Base-by-base conservation (phyloP, 257 asterid genomes). In the Voacanga thouarsii region DNA sequence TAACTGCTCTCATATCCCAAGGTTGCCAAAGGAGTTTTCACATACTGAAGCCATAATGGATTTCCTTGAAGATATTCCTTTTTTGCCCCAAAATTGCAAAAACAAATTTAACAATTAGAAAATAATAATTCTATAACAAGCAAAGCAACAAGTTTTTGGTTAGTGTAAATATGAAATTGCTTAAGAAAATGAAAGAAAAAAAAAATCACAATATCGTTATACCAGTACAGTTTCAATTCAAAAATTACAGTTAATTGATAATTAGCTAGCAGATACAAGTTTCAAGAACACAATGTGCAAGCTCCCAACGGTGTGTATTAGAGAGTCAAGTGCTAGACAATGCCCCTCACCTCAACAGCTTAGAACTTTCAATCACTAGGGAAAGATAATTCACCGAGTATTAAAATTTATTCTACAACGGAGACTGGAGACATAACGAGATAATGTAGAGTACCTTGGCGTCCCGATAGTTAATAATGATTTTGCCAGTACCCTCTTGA, bases 31-130 rank as follows among this genome's bases (percentile, higher is more conserved):
- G 99, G 99, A 59, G 97, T 90, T 88, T 86, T 96, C 9, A 93
- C 94, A 72, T 96, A 96, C 88, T 92, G 95, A 81, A 96, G 89
- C 98, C 98, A 96, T 56, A 93, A 75, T 49, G 99, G 99, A 56
- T 96, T 96, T 47, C 97, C 98, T 86, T 93, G 99, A 81, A 96
- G 97, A 85, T 96, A 96, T 60, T 96, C 99, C 99, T 96, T 84
- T 73, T 33, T 82, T 49, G 69, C 61, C 75, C 72, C 76, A 71
- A 76, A 55, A 63, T 28, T 23, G 39, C 41, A 33, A 49, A 4
- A 45, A 61, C 21, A 43, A 73, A 33, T 24, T 12, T 16, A 51
- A 56, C 11, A 30, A 72, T 4, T 12, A 28, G 12, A 44, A 71
- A 24, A 12, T 12, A 37, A 39, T 21, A 67, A 67, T 6, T 19